Evolutionary conservation across 495 filamentous ascomycete species (phyloP), one percentile per base, ranked within the genome.

Genomic region (Penicillium atrosanguineum): DNA sequence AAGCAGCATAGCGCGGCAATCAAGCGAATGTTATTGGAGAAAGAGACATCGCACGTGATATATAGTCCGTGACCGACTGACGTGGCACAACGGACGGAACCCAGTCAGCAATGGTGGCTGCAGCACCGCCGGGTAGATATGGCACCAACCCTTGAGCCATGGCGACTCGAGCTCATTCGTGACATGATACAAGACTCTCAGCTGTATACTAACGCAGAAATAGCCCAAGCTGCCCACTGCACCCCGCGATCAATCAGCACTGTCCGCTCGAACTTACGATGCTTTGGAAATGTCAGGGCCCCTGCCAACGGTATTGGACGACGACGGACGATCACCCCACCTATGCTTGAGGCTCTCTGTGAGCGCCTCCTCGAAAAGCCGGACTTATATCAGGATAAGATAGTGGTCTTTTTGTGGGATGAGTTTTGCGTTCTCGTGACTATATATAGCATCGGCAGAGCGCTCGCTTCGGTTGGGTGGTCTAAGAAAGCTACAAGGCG

Each of bases 281-380:
- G 40, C 26, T 68, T 64, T 53, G 54, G 62, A 26, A 60, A 29
- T 40, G 50, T 48, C n/a, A 68, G 53, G 49, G 55, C 64, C 18
- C 62, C 57, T 39, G 39, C 40, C 58, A 69, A 55, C 50, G 39
- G 42, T 14, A 42, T 23, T 9, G 63, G 61, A 40, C 44, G 54
- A 20, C 47, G 39, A 45, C 49, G 44, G 40, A 29, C 23, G 45
- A 57, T 67, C 28, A 55, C 56, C 25, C 56, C 55, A 37, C 40
- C 50, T 29, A 69, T 69, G 46, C 48, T 61, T 37, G 19, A 57
- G n/a, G 52, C 53, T 12, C 44, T 62, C 15, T 56, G 44, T 50
- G 56, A 62, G 39, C 44, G 46, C 26, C 51, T 62, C 11, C 39
- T 52, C 44, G 52, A 62, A 50, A 59, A 59, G 40, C 51, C 60